A percentile compares a stretch with the other conserved stretches of the same genome.
phyloP scores from a whole-genome alignment of 441 rosid species.

The Gossypium lobatum region DNA sequence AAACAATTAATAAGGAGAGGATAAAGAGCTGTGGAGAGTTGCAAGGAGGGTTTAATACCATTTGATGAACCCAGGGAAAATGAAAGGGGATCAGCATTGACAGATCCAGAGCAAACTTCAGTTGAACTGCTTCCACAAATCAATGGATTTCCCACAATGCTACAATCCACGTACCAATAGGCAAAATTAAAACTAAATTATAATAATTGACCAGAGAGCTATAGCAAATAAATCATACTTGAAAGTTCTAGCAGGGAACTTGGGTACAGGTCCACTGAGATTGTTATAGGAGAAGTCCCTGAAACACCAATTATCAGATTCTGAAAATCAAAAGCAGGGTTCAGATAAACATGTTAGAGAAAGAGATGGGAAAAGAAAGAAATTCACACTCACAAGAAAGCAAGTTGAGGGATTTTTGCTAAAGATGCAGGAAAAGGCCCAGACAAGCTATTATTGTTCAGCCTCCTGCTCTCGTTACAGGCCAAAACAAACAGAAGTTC shows the following conservation, averaged over 20 bases:
- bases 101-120: conserved; percentile 54
- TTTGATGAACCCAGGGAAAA: conserved; percentile 42
- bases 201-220: not conserved
- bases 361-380: conserved; percentile 13
- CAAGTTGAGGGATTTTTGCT: conserved; percentile 65
- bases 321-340: not conserved
- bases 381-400: conserved; percentile 68
- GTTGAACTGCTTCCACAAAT: conserved; percentile 51
- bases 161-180: conserved; percentile 28
- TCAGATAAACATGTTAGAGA: not conserved
- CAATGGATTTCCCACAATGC: conserved; percentile 70
- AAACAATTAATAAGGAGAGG: not conserved
- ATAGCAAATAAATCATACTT: conserved; percentile 39
- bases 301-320: conserved; percentile 17
- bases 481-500: conserved; percentile 18
- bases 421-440: conserved; percentile 76
- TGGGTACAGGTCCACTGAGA: conserved; percentile 74
- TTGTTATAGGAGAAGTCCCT: conserved; percentile 90
- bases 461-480: conserved; percentile 58
- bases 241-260: conserved; percentile 65
- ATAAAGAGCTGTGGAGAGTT: not conserved
- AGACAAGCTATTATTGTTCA: conserved; percentile 83
- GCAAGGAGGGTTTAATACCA: conserved; percentile 28
- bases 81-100: conserved; percentile 37
- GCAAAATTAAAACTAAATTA: conserved; percentile 1